phyloP scores from a whole-genome alignment of 2,329 filamentous ascomycete genomes.

The Escovopsis weberi region DNA sequence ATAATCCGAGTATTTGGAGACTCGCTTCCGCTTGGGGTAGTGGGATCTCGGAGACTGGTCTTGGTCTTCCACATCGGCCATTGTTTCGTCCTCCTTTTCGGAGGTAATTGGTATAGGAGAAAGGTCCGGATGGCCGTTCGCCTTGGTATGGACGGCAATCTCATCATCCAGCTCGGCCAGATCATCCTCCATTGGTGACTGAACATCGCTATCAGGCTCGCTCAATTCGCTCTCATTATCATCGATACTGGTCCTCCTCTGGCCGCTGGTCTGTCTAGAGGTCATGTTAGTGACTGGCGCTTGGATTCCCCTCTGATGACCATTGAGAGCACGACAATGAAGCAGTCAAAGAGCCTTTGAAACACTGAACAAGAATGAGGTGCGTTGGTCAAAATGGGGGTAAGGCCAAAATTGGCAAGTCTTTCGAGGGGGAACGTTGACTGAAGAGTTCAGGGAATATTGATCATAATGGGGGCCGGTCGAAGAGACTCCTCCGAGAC shows the following conservation, averaged over 20 bases:
- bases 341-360: too few species aligned
- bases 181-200: conserved; percentile 23
- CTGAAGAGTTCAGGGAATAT: too few species aligned
- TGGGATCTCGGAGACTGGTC: conserved; percentile 24
- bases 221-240: conserved; percentile 32
- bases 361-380: too few species aligned
- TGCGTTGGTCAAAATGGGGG: too few species aligned
- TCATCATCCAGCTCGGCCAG: conserved; percentile 13
- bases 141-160: conserved; percentile 34
- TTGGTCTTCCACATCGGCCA: conserved; percentile 23
- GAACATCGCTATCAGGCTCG: conserved; percentile 20
- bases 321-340: too few species aligned
- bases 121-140: conserved; percentile 22
- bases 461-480: too few species aligned
- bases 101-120: conserved; percentile 20
- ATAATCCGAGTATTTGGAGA: conserved; percentile 31
- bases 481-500: too few species aligned
- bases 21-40: conserved; percentile 42
- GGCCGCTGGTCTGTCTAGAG: conserved; percentile 16
- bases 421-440: too few species aligned
- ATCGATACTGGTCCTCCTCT: conserved; percentile 17
- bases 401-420: too few species aligned
- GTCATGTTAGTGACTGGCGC: conserved; percentile 10
- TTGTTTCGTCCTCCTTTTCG: conserved; percentile 27
- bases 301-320: too few species aligned